phyloP scores from a whole-genome alignment of 2,329 filamentous ascomycete genomes.

The Colletotrichum lupini region DNA sequence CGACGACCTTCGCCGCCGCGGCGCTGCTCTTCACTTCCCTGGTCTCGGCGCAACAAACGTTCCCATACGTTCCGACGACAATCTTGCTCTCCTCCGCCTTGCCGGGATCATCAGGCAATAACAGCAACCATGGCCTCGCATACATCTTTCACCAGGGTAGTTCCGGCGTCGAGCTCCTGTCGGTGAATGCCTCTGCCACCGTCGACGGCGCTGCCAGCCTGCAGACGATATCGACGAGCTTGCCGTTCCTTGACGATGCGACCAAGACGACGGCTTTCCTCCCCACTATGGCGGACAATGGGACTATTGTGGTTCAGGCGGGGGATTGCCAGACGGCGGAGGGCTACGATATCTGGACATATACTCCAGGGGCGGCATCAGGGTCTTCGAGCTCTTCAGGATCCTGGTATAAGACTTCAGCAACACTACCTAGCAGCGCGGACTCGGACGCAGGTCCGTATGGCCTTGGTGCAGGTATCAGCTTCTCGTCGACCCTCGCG shows the following conservation, averaged over 20 bases:
- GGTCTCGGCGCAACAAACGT: slow-evolving; percentile 52
- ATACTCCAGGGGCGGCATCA: slow-evolving; percentile 56
- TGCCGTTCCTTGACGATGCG: slow-evolving; percentile 71
- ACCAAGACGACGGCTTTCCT: slow-evolving; percentile 69
- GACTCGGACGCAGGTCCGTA: slow-evolving; percentile 51
- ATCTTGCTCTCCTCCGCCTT: slow-evolving; percentile 68
- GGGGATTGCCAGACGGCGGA: slow-evolving; percentile 74
- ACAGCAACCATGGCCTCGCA: slow-evolving; percentile 61
- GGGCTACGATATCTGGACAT: slow-evolving; percentile 75
- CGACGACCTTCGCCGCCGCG: slow-evolving; percentile 5
- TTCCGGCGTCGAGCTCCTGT: slow-evolving; percentile 63
- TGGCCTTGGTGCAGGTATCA: slow-evolving; percentile 67
- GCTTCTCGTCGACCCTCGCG: slow-evolving; percentile 73
- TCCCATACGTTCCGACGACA: slow-evolving; percentile 83
- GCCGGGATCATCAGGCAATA: slow-evolving; percentile 52
- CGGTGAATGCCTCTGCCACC: slow-evolving; percentile 72
- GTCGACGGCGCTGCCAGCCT: slow-evolving; percentile 60
- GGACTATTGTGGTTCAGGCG: slow-evolving; percentile 78
- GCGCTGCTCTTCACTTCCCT: slow-evolving; percentile 29
- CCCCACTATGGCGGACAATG: slow-evolving; percentile 73
- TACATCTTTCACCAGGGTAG: slow-evolving; percentile 75
- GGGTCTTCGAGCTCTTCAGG: slow-evolving; percentile 51
- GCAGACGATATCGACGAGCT: slow-evolving; percentile 62
- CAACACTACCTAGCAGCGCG: slow-evolving; percentile 35
- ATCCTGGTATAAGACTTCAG: slow-evolving; percentile 54